These are phyloP conservation scores for Xylona heveae DNA, from an alignment of 495 filamentous ascomycete species.

Conservation along the genomic window DNA sequence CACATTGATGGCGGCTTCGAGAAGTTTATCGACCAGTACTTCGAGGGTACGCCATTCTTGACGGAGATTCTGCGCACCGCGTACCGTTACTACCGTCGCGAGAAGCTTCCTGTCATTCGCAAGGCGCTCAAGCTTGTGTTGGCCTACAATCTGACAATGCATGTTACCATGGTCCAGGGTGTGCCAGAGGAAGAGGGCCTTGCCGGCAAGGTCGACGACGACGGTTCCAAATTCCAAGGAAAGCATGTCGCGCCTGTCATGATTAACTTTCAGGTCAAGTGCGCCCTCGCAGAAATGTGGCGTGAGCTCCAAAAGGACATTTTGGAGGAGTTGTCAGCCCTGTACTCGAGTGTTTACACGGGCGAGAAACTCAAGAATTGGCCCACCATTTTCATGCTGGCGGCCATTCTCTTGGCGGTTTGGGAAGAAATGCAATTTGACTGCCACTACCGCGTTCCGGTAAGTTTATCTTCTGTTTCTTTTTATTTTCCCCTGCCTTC, in stretches of 20 bases:
- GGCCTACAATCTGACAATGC: conserved; percentile 79
- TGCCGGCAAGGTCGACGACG: conserved; percentile 58
- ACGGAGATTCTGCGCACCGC: conserved; percentile 88
- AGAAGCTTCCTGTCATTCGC: conserved; percentile 63
- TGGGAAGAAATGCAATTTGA: conserved; percentile 98
- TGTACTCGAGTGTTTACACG: conserved; percentile 86
- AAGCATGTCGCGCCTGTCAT: conserved; percentile 83
- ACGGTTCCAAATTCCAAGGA: conserved; percentile 58
- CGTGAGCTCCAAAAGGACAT: conserved; percentile 87
- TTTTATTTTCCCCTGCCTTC: neutral
- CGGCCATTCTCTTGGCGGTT: conserved; percentile 69
- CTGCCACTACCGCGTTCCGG: conserved; percentile 71
- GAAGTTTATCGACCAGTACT: conserved; percentile 81
- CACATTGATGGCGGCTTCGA: conserved; percentile 81
- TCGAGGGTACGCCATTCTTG: conserved; percentile 79
- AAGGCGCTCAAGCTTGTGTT: conserved; percentile 82
- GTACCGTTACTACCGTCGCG: conserved; percentile 69
- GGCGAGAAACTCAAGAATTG: conserved; percentile 90
- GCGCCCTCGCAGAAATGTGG: conserved; percentile 87
- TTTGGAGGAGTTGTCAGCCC: conserved; percentile 66
- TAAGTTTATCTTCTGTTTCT: conserved; percentile 9
- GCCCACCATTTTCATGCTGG: conserved; percentile 92
- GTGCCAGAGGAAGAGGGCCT: conserved; percentile 57
- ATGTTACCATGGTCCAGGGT: conserved; percentile 81
- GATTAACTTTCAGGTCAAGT: conserved; percentile 98